phyloP scores from a whole-genome alignment of 106 monocot genomes.

The Amphibolis antarctica region DNA sequence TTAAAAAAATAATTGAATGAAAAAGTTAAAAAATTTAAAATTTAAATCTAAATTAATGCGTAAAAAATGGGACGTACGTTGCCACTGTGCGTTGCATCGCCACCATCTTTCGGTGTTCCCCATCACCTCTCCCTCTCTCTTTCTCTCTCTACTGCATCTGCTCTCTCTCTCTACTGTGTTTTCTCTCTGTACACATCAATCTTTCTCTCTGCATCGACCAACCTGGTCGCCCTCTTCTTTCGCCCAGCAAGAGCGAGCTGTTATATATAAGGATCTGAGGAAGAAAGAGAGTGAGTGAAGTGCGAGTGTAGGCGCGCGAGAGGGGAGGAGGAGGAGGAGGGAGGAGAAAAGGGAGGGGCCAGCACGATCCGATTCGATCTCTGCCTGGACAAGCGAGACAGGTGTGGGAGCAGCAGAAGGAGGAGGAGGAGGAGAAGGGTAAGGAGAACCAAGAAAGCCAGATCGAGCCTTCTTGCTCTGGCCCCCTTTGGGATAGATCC shows the following conservation, averaged over 20 bases:
- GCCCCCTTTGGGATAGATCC: too few species aligned
- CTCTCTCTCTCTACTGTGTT: neutral
- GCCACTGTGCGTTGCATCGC: too few species aligned
- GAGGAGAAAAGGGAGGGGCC: neutral
- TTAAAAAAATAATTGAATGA: too few species aligned
- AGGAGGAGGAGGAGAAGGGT: neutral
- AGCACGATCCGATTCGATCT: neutral
- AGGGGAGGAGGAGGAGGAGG: neutral
- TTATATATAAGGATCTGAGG: neutral
- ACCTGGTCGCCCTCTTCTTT: conserved; percentile 6
- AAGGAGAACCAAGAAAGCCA: neutral
- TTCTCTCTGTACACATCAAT: neutral
- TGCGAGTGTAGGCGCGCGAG: neutral
- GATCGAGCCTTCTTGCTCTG: too few species aligned
- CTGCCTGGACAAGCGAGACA: neutral
- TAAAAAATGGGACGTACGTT: too few species aligned
- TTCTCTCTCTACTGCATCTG: too few species aligned
- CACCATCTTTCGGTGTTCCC: neutral
- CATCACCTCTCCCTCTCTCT: neutral
- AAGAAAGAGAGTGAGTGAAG: conserved; percentile 5
- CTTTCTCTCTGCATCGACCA: conserved; percentile 2
- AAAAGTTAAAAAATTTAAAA: too few species aligned
- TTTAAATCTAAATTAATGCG: too few species aligned
- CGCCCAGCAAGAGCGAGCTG: neutral
- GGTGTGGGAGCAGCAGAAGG: neutral